phyloP scores from a whole-genome alignment of 2,329 filamentous ascomycete species.

The Botrytis squamosa region DNA sequence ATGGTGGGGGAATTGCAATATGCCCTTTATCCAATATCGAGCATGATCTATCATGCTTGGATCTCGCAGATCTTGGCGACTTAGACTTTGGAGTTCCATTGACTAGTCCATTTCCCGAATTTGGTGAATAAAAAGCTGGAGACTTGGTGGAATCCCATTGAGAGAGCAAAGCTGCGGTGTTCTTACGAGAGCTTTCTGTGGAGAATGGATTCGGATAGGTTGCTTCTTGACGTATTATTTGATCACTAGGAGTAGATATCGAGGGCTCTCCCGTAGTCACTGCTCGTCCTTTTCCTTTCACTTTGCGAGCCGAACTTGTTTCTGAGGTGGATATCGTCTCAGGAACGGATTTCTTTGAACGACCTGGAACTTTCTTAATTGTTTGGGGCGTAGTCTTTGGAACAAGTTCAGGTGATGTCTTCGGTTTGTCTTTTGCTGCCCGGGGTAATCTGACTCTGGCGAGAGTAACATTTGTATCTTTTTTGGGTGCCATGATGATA shows the following conservation, averaged over 20 bases:
- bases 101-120: background rate
- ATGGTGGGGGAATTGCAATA: slow-evolving; percentile 9
- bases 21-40: background rate
- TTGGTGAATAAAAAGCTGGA: background rate
- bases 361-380: background rate
- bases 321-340: background rate
- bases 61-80: background rate
- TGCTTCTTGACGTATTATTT: slow-evolving; percentile 22
- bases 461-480: background rate
- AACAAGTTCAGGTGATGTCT: background rate
- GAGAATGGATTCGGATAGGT: slow-evolving; percentile 16
- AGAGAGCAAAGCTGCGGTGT: slow-evolving; percentile 12
- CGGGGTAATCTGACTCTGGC: slow-evolving; percentile 4
- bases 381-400: slow-evolving; percentile 6
- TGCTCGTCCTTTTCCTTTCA: background rate
- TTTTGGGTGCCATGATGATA: slow-evolving; percentile 6
- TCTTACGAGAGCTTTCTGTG: slow-evolving; percentile 9
- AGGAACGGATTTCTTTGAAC: background rate
- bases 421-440: slow-evolving; percentile 9
- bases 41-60: slow-evolving; percentile 3
- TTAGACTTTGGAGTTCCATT: background rate
- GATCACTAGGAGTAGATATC: background rate
- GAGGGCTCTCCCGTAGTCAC: background rate
- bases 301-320: background rate
- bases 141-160: slow-evolving; percentile 1